Evolutionary conservation across 345 rosid species (phyloP), one percentile per base, ranked within the genome.

Genomic region (Alliaria petiolata): DNA sequence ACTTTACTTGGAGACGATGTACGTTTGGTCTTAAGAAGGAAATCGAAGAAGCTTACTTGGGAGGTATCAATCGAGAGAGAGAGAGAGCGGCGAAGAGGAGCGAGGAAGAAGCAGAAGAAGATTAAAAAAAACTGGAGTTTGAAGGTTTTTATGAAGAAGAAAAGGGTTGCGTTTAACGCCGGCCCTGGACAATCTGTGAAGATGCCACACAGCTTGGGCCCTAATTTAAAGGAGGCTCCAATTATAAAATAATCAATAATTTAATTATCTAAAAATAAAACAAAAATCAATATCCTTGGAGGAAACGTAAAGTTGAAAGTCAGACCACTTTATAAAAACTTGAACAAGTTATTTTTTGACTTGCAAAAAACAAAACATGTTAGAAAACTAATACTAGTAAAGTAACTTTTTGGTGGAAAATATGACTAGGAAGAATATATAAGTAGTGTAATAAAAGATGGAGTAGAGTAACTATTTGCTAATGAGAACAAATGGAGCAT

Each of bases 121-220:
- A n/a, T n/a, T n/a, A 2, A 12, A 12, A 7, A 12, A 13, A 33
- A 19, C 7, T 22, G 57, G 31, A 22, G 13, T 2, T 50, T 14
- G 22, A 57, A 38, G 71, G 35, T 33, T 68, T 67, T 68, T 36
- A 43, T 14, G 66, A 50, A 70, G 17, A 30, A 44, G 35, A 1
- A 33, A 68, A 71, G 62, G 76, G 69, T 72, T 63, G 63, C 70
- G 6, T 28, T 62, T 28, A 40, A 55, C n/a, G 62, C 76, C 55
- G 69, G 76, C 63, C 68, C 62, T 71, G 62, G 15, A 52, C 31
- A 38, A 47, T 36, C 49, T 54, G n/a, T n/a, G 5, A 44, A 19
- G 4, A 15, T n/a, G n/a, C 28, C 22, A n/a, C 57, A 46, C 65
- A 19, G 46, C 12, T 52, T 62, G 54, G 69, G 76, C 43, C 69